Evolutionary conservation across 2,329 filamentous ascomycete species (phyloP).

Genomic region (Calonectria leucothoes): DNA sequence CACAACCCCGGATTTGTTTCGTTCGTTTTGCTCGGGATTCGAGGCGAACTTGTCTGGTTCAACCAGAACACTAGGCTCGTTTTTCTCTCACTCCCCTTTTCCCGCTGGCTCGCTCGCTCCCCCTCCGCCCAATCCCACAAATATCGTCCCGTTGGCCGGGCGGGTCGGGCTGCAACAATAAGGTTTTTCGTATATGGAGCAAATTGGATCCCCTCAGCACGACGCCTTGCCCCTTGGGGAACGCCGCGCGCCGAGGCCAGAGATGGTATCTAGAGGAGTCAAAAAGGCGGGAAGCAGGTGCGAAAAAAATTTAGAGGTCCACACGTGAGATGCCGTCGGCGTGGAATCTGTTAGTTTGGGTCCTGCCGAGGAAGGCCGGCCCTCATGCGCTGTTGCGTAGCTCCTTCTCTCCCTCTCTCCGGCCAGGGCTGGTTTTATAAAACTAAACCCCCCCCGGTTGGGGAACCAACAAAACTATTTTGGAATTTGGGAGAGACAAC

Average conservation of each 20-base stretch:
- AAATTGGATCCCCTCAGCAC: constrained; percentile 8
- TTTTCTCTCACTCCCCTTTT: neutral
- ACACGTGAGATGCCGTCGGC: constrained; percentile 38
- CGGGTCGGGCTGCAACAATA: constrained; percentile 22
- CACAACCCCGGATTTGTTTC: constrained; percentile 16
- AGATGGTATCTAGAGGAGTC: neutral
- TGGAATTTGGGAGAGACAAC: neutral
- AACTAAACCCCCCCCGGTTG: neutral
- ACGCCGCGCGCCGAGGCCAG: constrained; percentile 34
- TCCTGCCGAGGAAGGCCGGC: neutral
- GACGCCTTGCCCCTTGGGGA: constrained; percentile 33
- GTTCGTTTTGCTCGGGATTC: neutral
- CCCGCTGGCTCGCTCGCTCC: neutral
- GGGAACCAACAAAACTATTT: neutral
- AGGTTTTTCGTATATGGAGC: constrained; percentile 32
- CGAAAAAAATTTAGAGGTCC: neutral
- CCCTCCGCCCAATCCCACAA: neutral
- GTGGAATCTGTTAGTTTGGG: neutral
- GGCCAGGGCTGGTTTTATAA: constrained; percentile 2
- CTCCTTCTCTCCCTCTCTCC: no score
- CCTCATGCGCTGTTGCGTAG: neutral
- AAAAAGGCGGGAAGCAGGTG: neutral
- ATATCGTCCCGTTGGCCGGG: neutral
- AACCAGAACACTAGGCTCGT: neutral
- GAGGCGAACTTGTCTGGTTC: neutral